A percentile compares a stretch with the other conserved stretches of the same genome.
These are phyloP conservation scores for Dentipellis sp. DNA, from an alignment of 768 basidiomycete species.

Conservation along the genomic window DNA sequence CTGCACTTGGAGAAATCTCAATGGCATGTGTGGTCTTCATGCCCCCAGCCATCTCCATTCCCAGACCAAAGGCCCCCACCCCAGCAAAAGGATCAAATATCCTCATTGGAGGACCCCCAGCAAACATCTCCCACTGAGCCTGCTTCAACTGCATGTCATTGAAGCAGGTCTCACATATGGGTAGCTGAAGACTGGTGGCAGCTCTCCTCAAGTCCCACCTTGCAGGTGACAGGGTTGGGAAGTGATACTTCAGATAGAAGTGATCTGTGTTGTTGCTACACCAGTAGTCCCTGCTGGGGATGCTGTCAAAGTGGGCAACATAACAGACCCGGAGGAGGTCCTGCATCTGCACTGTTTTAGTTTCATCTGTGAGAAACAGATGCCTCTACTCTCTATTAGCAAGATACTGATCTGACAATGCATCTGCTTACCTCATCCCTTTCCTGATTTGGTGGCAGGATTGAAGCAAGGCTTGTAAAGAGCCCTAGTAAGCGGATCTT, in stretches of 20 bases:
- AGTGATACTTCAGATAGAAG: conserved; percentile 43
- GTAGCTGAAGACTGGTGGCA: conserved; percentile 27
- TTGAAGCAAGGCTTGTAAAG: conserved; percentile 27
- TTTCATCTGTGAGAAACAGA: conserved; percentile 47
- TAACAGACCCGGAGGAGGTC: conserved; percentile 40
- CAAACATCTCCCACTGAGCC: conserved; percentile 18
- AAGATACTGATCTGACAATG: not conserved
- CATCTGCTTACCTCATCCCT: conserved; percentile 48
- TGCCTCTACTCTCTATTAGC: conserved; percentile 36
- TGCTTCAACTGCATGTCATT: conserved; percentile 16
- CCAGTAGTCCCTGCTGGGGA: conserved; percentile 15
- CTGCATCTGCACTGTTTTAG: conserved; percentile 22
- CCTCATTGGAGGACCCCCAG: conserved; percentile 17
- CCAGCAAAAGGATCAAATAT: conserved; percentile 37
- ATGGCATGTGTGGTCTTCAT: conserved; percentile 54
- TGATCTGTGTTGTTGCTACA: conserved; percentile 36
- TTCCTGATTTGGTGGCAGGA: conserved; percentile 29
- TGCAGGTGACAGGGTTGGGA: conserved; percentile 21
- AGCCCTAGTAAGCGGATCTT: conserved; percentile 37
- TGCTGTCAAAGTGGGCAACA: conserved; percentile 30
- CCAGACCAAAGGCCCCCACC: conserved; percentile 52
- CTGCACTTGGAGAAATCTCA: conserved; percentile 72
- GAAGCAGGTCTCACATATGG: conserved; percentile 39
- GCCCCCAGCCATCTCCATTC: conserved; percentile 40
- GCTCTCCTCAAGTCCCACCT: conserved; percentile 27